Percentiles rank a stretch among this genome's conserved stretches.
phyloP scores from a whole-genome alignment of 164 flowering plant genomes.

The Vitis rupestris region DNA sequence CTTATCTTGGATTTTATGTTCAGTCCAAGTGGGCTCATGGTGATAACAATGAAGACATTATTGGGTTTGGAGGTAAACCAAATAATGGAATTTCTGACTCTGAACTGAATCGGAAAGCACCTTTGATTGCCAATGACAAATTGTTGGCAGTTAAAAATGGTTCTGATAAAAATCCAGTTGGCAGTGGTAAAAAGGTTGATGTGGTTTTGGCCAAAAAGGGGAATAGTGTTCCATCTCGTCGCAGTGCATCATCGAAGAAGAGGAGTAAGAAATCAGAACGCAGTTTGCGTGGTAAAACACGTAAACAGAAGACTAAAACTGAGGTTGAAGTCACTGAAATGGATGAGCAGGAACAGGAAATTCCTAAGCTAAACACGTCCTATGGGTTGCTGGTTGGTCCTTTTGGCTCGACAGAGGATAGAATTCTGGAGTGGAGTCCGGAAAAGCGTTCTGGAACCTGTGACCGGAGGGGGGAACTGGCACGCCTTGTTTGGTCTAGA shows the following conservation, averaged over 20 bases:
- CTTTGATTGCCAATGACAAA: slow-evolving; percentile 27
- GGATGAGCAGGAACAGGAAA: slow-evolving; percentile 56
- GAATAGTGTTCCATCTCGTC: slow-evolving; percentile 28
- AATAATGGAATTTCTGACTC: slow-evolving; percentile 15
- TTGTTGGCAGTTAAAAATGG: slow-evolving; percentile 18
- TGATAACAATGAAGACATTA: slow-evolving; percentile 51
- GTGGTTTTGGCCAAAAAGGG: slow-evolving; percentile 40
- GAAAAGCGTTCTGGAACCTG: slow-evolving; percentile 90
- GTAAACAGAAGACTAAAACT: slow-evolving; percentile 33
- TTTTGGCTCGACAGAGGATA: slow-evolving; percentile 75
- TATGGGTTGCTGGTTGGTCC: slow-evolving; percentile 91
- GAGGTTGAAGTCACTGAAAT: slow-evolving; percentile 24
- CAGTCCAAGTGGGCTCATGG: slow-evolving; percentile 99
- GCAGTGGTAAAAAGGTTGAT: slow-evolving; percentile 21
- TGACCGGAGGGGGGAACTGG: slow-evolving; percentile 79
- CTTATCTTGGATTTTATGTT: slow-evolving; percentile 84
- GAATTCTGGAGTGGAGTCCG: slow-evolving; percentile 85
- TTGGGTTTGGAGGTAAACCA: slow-evolving; percentile 51
- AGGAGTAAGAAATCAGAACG: slow-evolving; percentile 47
- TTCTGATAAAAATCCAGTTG: slow-evolving; percentile 17
- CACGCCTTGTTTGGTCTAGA: slow-evolving; percentile 92
- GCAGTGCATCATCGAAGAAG: slow-evolving; percentile 29
- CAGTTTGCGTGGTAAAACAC: slow-evolving; percentile 37
- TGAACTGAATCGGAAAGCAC: slow-evolving; percentile 22
- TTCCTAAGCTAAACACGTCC: slow-evolving; percentile 64